These are phyloP conservation scores for Phytomonas sp. DNA, from an alignment of 208 protist genomes.

Conservation along the genomic window DNA sequence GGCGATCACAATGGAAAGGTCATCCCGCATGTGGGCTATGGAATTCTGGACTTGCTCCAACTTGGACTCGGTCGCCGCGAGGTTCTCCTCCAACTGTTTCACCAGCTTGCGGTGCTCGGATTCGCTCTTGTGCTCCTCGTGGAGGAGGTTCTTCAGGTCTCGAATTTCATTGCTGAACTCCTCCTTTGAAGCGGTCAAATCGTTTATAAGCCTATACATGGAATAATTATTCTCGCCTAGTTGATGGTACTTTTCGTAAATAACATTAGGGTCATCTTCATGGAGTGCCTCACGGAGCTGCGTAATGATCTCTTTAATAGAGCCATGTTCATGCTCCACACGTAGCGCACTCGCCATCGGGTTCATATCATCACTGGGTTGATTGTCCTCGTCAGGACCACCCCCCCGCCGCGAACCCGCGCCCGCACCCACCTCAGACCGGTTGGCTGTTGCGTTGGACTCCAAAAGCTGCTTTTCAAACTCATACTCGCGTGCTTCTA, in stretches of 20 bases:
- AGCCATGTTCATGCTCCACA: conserved; percentile 37
- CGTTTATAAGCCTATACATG: conserved; percentile 95
- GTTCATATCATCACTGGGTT: conserved; percentile 22
- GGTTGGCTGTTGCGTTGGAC: background rate
- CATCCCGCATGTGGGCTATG: conserved; percentile 41
- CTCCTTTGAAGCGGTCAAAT: conserved; percentile 89
- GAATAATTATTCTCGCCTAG: conserved; percentile 94
- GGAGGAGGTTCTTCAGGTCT: conserved; percentile 67
- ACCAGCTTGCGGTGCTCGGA: conserved; percentile 66
- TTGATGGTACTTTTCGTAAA: conserved; percentile 78
- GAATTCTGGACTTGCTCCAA: conserved; percentile 58
- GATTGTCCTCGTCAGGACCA: conserved; percentile 13
- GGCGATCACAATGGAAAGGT: conserved; percentile 46
- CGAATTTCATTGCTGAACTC: conserved; percentile 82
- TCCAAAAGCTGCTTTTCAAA: conserved; percentile 45
- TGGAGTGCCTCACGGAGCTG: conserved; percentile 77
- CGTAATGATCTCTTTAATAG: conserved; percentile 68
- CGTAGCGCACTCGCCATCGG: conserved; percentile 21
- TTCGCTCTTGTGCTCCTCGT: conserved; percentile 76
- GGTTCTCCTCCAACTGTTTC: conserved; percentile 83
- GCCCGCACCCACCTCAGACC: conserved; percentile 10
- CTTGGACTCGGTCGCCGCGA: conserved; percentile 75
- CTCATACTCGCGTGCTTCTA: conserved; percentile 79
- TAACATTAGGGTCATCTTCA: conserved; percentile 76
- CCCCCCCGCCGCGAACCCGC: conserved; percentile 8